phyloP scores from a whole-genome alignment of 495 filamentous ascomycete genomes.

The Xylaria intraflava region DNA sequence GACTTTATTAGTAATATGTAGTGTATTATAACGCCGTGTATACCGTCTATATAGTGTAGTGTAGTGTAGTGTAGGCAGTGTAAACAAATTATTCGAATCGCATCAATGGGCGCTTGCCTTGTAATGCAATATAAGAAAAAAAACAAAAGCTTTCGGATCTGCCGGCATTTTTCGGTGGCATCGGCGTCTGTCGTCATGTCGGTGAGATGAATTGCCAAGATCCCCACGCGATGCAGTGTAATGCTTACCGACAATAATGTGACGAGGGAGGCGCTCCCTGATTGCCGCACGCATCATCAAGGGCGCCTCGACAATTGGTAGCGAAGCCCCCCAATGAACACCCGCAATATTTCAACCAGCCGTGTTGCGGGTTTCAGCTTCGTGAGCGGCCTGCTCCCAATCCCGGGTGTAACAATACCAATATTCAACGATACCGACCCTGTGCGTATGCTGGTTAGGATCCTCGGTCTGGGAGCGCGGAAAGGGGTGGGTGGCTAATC shows the following conservation, averaged over 20 bases:
- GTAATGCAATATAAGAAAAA: too few species aligned
- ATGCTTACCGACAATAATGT: conserved; percentile 7
- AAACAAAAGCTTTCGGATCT: too few species aligned
- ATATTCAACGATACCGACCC: conserved; percentile 59
- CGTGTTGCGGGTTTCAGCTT: conserved; percentile 62
- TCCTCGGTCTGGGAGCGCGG: not conserved
- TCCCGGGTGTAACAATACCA: conserved; percentile 58
- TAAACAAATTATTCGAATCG: too few species aligned
- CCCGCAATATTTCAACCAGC: conserved; percentile 35
- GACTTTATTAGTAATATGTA: too few species aligned
- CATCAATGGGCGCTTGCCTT: too few species aligned
- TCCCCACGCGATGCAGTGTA: not conserved
- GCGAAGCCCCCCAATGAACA: not conserved
- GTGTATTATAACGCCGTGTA: too few species aligned
- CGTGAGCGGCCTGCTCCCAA: conserved; percentile 69
- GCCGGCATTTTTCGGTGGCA: too few species aligned
- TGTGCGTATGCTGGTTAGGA: conserved; percentile 22
- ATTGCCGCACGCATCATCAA: not conserved
- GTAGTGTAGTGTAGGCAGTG: too few species aligned
- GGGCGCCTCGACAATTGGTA: not conserved
- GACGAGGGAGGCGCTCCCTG: not conserved
- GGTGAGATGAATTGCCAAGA: not conserved
- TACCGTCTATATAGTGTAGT: too few species aligned
- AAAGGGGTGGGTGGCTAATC: not conserved
- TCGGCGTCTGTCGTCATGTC: not conserved